phyloP scores from a whole-genome alignment of 208 protist genomes.

The Angomonas deanei region DNA sequence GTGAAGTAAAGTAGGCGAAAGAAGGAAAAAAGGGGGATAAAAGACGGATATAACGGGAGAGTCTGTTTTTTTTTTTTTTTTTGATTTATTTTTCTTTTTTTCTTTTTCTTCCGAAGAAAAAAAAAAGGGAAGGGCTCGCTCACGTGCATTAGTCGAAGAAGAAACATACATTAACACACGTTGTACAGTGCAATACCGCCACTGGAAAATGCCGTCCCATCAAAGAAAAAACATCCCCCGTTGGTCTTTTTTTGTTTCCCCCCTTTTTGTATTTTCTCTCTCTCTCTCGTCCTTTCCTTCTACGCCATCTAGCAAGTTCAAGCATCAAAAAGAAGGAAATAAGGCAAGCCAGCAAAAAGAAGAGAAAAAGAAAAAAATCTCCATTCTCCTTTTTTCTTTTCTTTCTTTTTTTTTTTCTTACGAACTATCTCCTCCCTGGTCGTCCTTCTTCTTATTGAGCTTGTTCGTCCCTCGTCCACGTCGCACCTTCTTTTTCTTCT shows the following conservation, averaged over 20 bases:
- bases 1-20: background rate
- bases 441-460: background rate
- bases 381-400: background rate
- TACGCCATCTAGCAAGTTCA: background rate
- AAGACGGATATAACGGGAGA: background rate
- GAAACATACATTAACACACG: too few species aligned
- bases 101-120: too few species aligned
- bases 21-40: background rate
- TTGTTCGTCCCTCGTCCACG: background rate
- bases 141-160: too few species aligned
- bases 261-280: background rate
- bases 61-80: slow-evolving; percentile 3
- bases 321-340: background rate
- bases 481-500: slow-evolving; percentile 10
- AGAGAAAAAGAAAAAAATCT: slow-evolving; percentile 12
- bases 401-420: slow-evolving; percentile 2
- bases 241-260: background rate
- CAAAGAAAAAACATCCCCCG: too few species aligned
- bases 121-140: too few species aligned
- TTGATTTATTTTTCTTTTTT: slow-evolving; percentile 6
- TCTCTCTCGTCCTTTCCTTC: background rate
- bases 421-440: background rate
- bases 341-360: background rate
- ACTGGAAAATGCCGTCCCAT: too few species aligned
- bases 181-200: too few species aligned